phyloP scores from a whole-genome alignment of 345 rosid genomes.

The Arabis alpina region DNA sequence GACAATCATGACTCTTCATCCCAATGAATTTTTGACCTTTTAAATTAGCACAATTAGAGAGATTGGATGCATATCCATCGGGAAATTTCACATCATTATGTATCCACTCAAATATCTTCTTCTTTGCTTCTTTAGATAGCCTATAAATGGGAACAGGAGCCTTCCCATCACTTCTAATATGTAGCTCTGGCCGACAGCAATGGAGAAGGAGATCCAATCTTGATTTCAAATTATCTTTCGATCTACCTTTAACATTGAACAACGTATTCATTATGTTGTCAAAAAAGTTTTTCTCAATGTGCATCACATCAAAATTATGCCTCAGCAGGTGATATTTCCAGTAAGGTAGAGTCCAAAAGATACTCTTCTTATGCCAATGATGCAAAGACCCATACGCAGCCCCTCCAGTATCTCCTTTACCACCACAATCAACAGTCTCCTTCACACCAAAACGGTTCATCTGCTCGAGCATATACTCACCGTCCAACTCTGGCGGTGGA shows the following conservation, averaged over 20 bases:
- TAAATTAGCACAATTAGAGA: not conserved
- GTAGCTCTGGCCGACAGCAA: too few relatives aligned
- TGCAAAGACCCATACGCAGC: not conserved
- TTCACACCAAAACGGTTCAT: not conserved
- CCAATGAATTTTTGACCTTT: not conserved
- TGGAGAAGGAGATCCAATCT: too few relatives aligned
- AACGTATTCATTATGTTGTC: too few relatives aligned
- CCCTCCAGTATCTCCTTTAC: not conserved
- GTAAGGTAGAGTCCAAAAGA: not conserved
- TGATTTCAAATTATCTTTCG: too few relatives aligned
- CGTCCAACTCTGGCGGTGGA: not conserved
- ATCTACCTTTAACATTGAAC: too few relatives aligned
- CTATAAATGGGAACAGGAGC: too few relatives aligned
- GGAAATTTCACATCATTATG: not conserved
- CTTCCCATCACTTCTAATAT: too few relatives aligned
- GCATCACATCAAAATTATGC: not conserved
- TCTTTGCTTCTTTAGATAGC: too few relatives aligned
- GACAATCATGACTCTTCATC: not conserved
- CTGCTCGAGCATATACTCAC: not conserved
- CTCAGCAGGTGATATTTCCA: not conserved
- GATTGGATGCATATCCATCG: not conserved
- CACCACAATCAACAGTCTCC: not conserved
- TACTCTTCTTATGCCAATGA: constrained; percentile 1
- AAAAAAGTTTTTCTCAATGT: too few relatives aligned
- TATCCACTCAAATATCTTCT: too few relatives aligned